A percentile compares a stretch with the other conserved stretches of the same genome.
These are phyloP conservation scores for Clonostachys rosea DNA, from an alignment of 2,329 filamentous ascomycete species.

Conservation along the genomic window DNA sequence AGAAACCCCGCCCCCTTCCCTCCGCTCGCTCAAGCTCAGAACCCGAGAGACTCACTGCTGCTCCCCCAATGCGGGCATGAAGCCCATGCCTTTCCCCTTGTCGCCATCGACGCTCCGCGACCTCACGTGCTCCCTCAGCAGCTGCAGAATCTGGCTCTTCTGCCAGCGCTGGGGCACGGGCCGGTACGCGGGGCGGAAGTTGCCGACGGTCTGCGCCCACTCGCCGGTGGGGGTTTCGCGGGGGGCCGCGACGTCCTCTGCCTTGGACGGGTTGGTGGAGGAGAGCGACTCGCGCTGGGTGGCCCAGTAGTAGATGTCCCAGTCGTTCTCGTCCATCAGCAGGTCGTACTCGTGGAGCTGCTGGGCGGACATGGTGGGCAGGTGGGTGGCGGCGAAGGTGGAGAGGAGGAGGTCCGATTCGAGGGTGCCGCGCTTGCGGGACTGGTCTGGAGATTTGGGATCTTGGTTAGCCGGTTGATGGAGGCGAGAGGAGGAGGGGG, in stretches of 20 bases:
- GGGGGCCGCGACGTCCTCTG: conserved; percentile 20
- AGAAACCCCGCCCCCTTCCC: too few relatives aligned
- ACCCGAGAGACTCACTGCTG: background rate
- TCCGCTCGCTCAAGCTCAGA: too few relatives aligned
- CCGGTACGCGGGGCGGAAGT: conserved; percentile 88
- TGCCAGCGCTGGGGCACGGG: conserved; percentile 85
- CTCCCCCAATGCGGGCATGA: conserved; percentile 45
- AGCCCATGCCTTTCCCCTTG: conserved; percentile 45
- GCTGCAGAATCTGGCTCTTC: conserved; percentile 70
- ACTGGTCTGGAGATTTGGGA: conserved; percentile 65
- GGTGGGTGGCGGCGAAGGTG: conserved; percentile 82
- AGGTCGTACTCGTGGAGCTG: conserved; percentile 83
- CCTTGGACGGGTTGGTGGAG: conserved; percentile 29
- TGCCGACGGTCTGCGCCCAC: conserved; percentile 95
- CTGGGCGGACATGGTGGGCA: conserved; percentile 65
- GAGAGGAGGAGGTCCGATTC: conserved; percentile 95
- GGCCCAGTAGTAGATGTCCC: conserved; percentile 99
- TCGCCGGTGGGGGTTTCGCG: conserved; percentile 55
- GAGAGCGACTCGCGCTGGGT: conserved; percentile 68
- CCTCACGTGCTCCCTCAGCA: conserved; percentile 79
- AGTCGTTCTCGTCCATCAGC: conserved; percentile 98
- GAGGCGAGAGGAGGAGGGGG: conserved; percentile 4
- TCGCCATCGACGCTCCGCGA: conserved; percentile 40
- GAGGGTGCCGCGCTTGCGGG: conserved; percentile 90
- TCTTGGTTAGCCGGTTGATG: background rate